Evolutionary conservation across 768 basidiomycete genomes (phyloP), one percentile per base, ranked within the genome.

Genomic region (Suillus occidentalis): DNA sequence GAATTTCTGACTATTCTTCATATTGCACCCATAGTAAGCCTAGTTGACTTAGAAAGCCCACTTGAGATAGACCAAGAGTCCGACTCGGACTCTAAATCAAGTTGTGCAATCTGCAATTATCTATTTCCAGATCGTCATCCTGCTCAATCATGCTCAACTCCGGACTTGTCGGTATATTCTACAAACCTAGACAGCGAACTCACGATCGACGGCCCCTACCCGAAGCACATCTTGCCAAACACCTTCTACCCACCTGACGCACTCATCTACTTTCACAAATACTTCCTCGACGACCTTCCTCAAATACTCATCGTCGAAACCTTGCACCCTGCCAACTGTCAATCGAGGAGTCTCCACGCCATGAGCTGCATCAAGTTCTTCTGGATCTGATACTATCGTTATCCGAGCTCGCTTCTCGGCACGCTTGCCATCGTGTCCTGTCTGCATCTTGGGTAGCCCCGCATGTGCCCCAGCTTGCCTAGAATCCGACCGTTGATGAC

Each of bases 231-330:
- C 84, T 4, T 70, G 75, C 89, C 89, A 91, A 7, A 83, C 78
- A n/a, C 68, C 70, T 47, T 83, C 80, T 6, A 82, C 77, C 90
- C 90, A 92, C 45, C 70, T 70, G n/a, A 87, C 70, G 62, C 80
- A 80, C 3, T 45, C 61, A 47, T 76, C 70, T 53, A 89, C 65
- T 72, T 78, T 82, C 52, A 62, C 67, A 62, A 83, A 73, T 25
- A 79, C 79, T 14, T 85, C 83, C 18, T 70, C 68, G 10, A 84
- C 73, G 0, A 80, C 85, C 14, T 70, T 66, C n/a, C 69, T 76
- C 59, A 92, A 76, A 1, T 87, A 77, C 34, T 80, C 80, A 68
- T 89, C 89, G 64, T 91, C 89, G 68, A 91, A 91, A 1, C 90
- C 90, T 70, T 87, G 88, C 49, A 89, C 78, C 63, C 61, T 60